Evolutionary conservation across 2,329 filamentous ascomycete genomes (phyloP).

Genomic region (Botryotinia globosa): DNA sequence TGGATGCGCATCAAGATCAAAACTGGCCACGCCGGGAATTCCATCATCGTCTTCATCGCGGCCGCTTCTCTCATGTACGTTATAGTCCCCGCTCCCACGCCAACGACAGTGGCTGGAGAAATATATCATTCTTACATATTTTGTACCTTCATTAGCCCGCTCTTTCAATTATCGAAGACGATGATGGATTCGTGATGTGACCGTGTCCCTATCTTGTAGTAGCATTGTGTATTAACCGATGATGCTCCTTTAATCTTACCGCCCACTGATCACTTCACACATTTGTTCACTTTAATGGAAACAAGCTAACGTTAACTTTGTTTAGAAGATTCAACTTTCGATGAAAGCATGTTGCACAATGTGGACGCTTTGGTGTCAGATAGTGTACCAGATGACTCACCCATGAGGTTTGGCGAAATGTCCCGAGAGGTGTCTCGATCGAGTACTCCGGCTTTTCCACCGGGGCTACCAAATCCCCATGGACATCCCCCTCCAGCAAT

Average conservation of each 20-base stretch:
- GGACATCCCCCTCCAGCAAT: slow-evolving; percentile 40
- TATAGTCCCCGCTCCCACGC: slow-evolving; percentile 50
- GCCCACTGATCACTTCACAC: slow-evolving; percentile 2
- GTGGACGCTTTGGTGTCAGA: slow-evolving; percentile 69
- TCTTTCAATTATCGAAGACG: slow-evolving; percentile 49
- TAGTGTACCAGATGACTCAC: slow-evolving; percentile 31
- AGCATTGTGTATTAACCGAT: slow-evolving; percentile 25
- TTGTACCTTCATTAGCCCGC: slow-evolving; percentile 41
- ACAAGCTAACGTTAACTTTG: slow-evolving; percentile 31
- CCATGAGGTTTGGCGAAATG: slow-evolving; percentile 23
- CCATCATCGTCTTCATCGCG: slow-evolving; percentile 67
- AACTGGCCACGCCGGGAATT: slow-evolving; percentile 51
- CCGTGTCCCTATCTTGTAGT: slow-evolving; percentile 31
- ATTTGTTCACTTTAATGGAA: neutral
- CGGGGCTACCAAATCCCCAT: slow-evolving; percentile 43
- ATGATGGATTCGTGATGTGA: slow-evolving; percentile 59
- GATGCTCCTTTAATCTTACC: slow-evolving; percentile 39
- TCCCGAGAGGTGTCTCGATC: slow-evolving; percentile 30
- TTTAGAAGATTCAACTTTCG: slow-evolving; percentile 57
- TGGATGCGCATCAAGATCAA: slow-evolving; percentile 31
- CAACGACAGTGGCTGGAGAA: slow-evolving; percentile 44
- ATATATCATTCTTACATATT: slow-evolving; percentile 49
- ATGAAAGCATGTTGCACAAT: slow-evolving; percentile 51
- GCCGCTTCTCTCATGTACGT: slow-evolving; percentile 58
- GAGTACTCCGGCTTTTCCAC: slow-evolving; percentile 45